Evolutionary conservation across 169 alveolate species (phyloP).

Genomic region (Eimeria praecox): DNA sequence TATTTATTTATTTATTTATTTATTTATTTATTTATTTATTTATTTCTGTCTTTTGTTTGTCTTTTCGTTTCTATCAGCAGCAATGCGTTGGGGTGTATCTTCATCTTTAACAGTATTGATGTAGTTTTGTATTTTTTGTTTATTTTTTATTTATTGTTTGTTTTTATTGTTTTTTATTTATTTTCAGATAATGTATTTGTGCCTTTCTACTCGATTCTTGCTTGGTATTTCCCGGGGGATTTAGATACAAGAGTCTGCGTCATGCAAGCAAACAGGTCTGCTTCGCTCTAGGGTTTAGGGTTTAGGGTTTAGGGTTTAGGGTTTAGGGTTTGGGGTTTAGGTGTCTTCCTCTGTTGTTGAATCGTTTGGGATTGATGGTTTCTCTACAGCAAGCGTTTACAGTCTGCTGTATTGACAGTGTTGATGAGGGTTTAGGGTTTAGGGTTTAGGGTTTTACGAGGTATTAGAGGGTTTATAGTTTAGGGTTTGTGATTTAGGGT

Average conservation of each 20-base stretch:
- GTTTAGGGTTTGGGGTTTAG: conserved; percentile 7
- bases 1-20: background rate
- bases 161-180: background rate
- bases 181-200: conserved; percentile 52
- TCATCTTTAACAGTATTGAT: no score
- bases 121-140: background rate
- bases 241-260: conserved; percentile 75
- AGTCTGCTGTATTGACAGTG: no score
- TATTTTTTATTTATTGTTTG: background rate
- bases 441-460: conserved; percentile 5
- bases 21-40: background rate
- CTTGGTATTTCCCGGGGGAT: conserved; percentile 80
- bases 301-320: conserved; percentile 8
- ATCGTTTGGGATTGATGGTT: no score
- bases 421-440: background rate
- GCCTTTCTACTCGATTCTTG: conserved; percentile 72
- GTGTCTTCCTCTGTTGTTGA: no score
- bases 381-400: no score
- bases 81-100: background rate
- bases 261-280: conserved; percentile 76
- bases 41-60: background rate
- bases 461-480: conserved; percentile 6
- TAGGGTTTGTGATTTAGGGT: conserved; percentile 12
- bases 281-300: background rate
- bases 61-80: background rate